A percentile compares a stretch with the other conserved stretches of the same genome.
Conservation (phyloP, 768 basidiomycete genomes). For the Rhodocollybia butyracea region DNA sequence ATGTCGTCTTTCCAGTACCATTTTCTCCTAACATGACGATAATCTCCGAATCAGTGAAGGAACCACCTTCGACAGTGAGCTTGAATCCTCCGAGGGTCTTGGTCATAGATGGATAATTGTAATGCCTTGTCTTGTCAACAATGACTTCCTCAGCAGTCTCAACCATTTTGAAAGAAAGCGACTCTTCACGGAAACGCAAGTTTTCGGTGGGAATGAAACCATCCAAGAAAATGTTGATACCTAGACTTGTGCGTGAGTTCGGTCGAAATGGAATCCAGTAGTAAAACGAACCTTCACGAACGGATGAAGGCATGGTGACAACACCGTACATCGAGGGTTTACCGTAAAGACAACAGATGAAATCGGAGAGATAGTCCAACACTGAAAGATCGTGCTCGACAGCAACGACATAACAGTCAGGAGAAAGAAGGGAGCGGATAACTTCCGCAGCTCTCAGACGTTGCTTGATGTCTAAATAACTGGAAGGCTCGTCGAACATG, state of each 20-base stretch:
- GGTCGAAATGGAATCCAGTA: not conserved
- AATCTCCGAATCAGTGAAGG: slow-evolving; percentile 99
- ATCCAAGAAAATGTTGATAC: slow-evolving; percentile 99
- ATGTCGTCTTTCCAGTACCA: slow-evolving; percentile 98
- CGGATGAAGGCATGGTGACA: slow-evolving; percentile 97
- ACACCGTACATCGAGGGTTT: slow-evolving; percentile 98
- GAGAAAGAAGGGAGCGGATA: slow-evolving; percentile 80
- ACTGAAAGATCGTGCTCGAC: slow-evolving; percentile 99
- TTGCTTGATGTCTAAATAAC: slow-evolving; percentile 96
- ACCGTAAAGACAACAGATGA: slow-evolving; percentile 96
- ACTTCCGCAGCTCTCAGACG: slow-evolving; percentile 93
- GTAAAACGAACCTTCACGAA: slow-evolving; percentile 77
- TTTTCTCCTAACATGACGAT: slow-evolving; percentile 99
- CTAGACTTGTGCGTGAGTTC: slow-evolving; percentile 33
- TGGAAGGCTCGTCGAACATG: slow-evolving; percentile 99
- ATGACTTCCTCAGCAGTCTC: slow-evolving; percentile 92
- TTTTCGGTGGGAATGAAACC: slow-evolving; percentile 99
- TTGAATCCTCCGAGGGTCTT: slow-evolving; percentile 97
- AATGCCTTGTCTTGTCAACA: slow-evolving; percentile 83
- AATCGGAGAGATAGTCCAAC: slow-evolving; percentile 97
- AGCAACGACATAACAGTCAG: slow-evolving; percentile 90
- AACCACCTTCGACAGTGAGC: slow-evolving; percentile 84
- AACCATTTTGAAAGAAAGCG: slow-evolving; percentile 94
- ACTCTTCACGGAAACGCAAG: slow-evolving; percentile 94
- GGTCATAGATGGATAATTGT: slow-evolving; percentile 92